Base-by-base conservation (phyloP, 2,329 filamentous ascomycete genomes). In the Phyllosticta citriasiana region DNA sequence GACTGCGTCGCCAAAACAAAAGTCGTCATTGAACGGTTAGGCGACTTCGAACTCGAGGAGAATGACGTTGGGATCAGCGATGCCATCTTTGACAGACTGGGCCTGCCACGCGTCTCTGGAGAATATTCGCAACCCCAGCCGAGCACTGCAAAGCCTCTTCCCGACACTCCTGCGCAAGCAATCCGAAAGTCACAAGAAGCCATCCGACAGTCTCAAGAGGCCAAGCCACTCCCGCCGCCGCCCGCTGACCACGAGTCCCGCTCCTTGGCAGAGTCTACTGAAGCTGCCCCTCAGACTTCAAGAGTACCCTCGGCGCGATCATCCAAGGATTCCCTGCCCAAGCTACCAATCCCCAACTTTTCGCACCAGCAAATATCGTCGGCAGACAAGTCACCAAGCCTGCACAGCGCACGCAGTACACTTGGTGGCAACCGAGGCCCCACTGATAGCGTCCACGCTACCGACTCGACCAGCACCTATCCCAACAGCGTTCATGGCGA, bases 1-100 rank as follows among this genome's bases (percentile, higher is more conserved):
- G 91, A 96, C 67, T 97, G 93, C 73, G 88, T 96, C 22, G 87
- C 88, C 6, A 93, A 92, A 75, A 88, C 92, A 10, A 91, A 91
- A 68, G 82, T 84, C 71, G 85, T 95, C 53, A 88, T 99, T 62
- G 91, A 96, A 74, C 83, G 88, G 63, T 91, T 94, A 65, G 91
- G 92, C 22, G 92, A 96, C 72, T 96, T 96, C 66, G 91, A 96
- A 72, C 85, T 92, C 66, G 84, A 88, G 66, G 70, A 77, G 47
- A 76, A 76, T 19, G 64, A 74, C 69, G 65, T 75, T 50, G 73
- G 79, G 30, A 74, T 88, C 9, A 69, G 71, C 4, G 68, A 73
- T 22, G 64, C 66, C 2, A 70, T 76, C 6, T 71, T 76, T 57
- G 69, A 75, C 55, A 66, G 70, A 53, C 66, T 71, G 53, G 63